Evolutionary conservation across 1,284 basidiomycete species (phyloP).

Genomic region (Volvariella volvacea): DNA sequence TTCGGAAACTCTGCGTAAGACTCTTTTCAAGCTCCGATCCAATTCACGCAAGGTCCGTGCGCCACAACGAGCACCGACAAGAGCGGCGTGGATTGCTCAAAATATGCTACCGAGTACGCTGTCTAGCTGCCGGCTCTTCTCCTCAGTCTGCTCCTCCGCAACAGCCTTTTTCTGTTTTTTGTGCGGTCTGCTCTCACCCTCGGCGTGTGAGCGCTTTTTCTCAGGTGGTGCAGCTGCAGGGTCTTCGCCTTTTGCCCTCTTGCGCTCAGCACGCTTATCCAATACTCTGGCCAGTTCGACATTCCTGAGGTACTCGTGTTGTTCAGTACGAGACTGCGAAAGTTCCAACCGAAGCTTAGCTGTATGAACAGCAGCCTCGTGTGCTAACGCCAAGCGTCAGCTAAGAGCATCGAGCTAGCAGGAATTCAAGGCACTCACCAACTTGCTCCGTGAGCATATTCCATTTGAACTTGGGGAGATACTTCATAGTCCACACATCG

Average conservation of each 20-base stretch:
- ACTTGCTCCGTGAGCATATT: conserved; percentile 98
- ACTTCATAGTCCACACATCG: conserved; percentile 99
- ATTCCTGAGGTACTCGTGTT: conserved; percentile 90
- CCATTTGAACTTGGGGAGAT: conserved; percentile 98
- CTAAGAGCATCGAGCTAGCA: neutral
- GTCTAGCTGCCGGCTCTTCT: conserved; percentile 23
- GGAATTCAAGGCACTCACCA: conserved; percentile 57
- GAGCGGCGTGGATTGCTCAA: conserved; percentile 22
- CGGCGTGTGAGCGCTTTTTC: conserved; percentile 23
- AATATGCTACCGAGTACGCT: conserved; percentile 53
- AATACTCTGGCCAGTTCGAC: conserved; percentile 93
- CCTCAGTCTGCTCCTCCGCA: conserved; percentile 11
- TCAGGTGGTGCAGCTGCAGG: conserved; percentile 28
- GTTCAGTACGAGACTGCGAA: conserved; percentile 82
- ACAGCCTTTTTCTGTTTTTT: conserved; percentile 19
- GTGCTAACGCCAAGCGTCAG: conserved; percentile 49
- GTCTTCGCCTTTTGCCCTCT: conserved; percentile 45
- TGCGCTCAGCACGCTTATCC: conserved; percentile 79
- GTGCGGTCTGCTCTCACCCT: conserved; percentile 8
- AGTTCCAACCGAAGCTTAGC: conserved; percentile 89
- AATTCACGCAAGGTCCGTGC: conserved; percentile 27
- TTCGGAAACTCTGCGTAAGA: conserved; percentile 15
- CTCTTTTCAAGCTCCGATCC: conserved; percentile 40
- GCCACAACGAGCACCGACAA: conserved; percentile 9
- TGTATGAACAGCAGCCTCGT: conserved; percentile 86